Evolutionary conservation across 2,329 filamentous ascomycete species (phyloP), one percentile per base, ranked within the genome.

Genomic region (Knoxdaviesia capensis): DNA sequence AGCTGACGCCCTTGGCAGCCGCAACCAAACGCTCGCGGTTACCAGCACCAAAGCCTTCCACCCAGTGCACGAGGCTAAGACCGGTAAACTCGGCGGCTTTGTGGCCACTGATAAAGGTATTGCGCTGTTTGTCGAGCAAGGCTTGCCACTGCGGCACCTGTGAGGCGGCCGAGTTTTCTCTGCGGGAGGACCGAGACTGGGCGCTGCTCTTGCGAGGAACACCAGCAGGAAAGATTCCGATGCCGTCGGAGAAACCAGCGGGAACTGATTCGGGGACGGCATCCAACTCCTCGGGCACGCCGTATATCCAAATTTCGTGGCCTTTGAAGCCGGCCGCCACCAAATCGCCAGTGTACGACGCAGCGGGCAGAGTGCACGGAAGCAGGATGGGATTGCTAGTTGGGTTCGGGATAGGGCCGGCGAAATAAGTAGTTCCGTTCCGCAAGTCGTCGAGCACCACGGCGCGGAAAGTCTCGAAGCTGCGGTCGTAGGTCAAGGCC

Each of bases 371-470:
- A 6, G 80, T 82, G 44, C 67, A 76, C 2, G 83, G 83, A 3
- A 75, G 56, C 7, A 80, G 62, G 44, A 74, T 76, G n/a, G 67
- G 63, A 41, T 69, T 65, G 6, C 67, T 65, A 6, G 56, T 51
- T 5, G 63, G 53, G 32, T 61, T 63, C 4, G 74, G 71, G 7
- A 68, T 58, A 1, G 82, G 82, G 0, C 79, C 81, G 4, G 79
- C 78, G 52, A 88, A 87, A 54, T 86, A 86, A 1, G 79, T 82
- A 6, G 80, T 81, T 35, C 81, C 81, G 48, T 82, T 82, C 39
- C 77, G 69, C 10, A 82, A 61, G 49, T 86, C 79, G 51, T 83
- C 80, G 41, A 82, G 74, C 36, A 79, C 71, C 30, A 87, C 79
- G 28, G 81, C 78, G 45, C 80, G 72, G 55, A 88, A 88, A 1